These are phyloP conservation scores for Chalciporus sphaerocephalus DNA, from an alignment of 768 basidiomycete genomes.

Conservation along the genomic window DNA sequence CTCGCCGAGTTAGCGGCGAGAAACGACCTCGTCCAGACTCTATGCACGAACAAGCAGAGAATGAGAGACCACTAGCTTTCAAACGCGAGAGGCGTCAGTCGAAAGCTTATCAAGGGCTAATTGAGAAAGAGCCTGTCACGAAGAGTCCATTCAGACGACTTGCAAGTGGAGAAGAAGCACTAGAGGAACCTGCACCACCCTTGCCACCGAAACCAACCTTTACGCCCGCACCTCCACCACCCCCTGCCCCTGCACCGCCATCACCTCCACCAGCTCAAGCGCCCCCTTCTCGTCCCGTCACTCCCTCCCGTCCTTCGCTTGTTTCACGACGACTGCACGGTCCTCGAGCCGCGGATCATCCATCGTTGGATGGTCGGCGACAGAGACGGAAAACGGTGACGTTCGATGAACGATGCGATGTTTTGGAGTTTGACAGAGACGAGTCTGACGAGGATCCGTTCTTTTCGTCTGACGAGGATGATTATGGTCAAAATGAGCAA, in stretches of 20 bases:
- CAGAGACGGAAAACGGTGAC: conserved; percentile 73
- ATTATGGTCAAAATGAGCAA: conserved; percentile 20
- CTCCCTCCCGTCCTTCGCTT: conserved; percentile 55
- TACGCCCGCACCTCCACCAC: conserved; percentile 3
- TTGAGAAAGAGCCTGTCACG: conserved; percentile 72
- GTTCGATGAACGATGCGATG: conserved; percentile 76
- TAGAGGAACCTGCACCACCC: conserved; percentile 30
- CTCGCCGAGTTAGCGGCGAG: conserved; percentile 65
- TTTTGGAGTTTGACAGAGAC: conserved; percentile 73
- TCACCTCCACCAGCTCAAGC: conserved; percentile 37
- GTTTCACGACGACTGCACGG: conserved; percentile 73
- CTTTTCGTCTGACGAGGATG: conserved; percentile 36
- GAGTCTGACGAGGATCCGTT: conserved; percentile 54
- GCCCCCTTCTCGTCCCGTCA: conserved; percentile 34
- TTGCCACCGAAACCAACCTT: conserved; percentile 22
- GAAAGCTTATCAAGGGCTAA: conserved; percentile 65
- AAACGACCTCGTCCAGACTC: conserved; percentile 72
- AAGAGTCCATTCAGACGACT: conserved; percentile 71
- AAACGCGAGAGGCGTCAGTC: conserved; percentile 75
- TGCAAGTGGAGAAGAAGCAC: conserved; percentile 25
- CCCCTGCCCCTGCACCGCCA: conserved; percentile 21
- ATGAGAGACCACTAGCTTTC: conserved; percentile 63
- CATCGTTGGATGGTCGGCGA: conserved; percentile 33
- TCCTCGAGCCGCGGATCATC: conserved; percentile 54
- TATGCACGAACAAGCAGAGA: conserved; percentile 67